phyloP scores from a whole-genome alignment of 176 grass and related monocot genomes.

The Carex littledalei region DNA sequence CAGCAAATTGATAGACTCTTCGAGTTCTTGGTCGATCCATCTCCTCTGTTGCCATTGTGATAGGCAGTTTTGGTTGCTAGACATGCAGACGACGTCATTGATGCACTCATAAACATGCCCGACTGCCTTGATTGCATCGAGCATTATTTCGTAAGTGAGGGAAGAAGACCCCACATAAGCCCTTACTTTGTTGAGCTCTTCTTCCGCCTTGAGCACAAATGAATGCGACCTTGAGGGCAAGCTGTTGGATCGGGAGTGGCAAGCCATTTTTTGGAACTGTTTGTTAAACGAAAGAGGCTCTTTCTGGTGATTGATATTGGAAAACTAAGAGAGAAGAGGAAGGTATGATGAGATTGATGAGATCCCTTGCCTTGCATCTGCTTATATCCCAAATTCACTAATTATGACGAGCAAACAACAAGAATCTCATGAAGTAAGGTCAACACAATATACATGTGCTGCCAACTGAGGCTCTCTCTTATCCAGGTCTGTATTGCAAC shows the following conservation, averaged over 20 bases:
- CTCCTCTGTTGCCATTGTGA: constrained; percentile 31
- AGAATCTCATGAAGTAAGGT: background rate
- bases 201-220: constrained; percentile 26
- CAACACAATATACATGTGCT: background rate
- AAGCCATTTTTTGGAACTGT: constrained; percentile 9
- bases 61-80: constrained; percentile 37
- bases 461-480: background rate
- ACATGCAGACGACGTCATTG: constrained; percentile 24
- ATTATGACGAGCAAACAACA: background rate
- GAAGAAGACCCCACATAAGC: background rate
- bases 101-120: constrained; percentile 24
- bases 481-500: background rate
- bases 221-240: constrained; percentile 15
- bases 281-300: background rate
- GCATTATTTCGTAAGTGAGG: constrained; percentile 1
- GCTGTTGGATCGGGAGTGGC: constrained; percentile 26
- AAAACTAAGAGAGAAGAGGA: background rate
- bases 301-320: constrained; percentile 9
- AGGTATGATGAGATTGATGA: background rate
- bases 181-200: constrained; percentile 23
- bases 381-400: constrained; percentile 12
- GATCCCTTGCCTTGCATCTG: background rate
- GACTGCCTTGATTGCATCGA: constrained; percentile 1
- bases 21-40: constrained; percentile 27
- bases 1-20: constrained; percentile 10